Conservation (phyloP, 352 stramenopile genomes). For the Phytopythium ostracodes region DNA sequence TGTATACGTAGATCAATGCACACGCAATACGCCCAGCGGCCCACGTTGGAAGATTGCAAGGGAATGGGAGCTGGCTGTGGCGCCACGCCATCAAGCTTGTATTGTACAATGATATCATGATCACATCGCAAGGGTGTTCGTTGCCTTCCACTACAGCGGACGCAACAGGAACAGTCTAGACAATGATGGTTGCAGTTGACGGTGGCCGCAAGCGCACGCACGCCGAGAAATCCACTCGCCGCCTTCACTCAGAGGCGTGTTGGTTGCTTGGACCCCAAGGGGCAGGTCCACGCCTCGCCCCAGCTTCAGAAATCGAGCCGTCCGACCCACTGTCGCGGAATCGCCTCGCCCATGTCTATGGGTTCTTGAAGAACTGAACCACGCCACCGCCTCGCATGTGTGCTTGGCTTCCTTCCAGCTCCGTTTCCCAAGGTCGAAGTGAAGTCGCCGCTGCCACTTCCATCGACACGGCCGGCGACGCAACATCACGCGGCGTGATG, state of each 20-base stretch:
- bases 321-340: not conserved
- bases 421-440: no score
- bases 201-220: constrained; percentile 1
- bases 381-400: not conserved
- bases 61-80: no score
- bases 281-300: not conserved
- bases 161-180: not conserved
- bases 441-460: no score
- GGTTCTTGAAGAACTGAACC: not conserved
- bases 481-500: constrained; percentile 3
- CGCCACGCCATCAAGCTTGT: no score
- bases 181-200: not conserved
- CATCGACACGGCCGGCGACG: not conserved
- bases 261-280: not conserved
- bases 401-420: no score
- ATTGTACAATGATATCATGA: no score
- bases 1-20: no score
- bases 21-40: no score
- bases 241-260: not conserved
- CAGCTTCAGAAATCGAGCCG: constrained; percentile 3
- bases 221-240: not conserved
- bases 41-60: no score
- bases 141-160: not conserved
- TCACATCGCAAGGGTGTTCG: no score
- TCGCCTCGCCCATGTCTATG: not conserved